Conservation (phyloP, 148 eudicot species). For the Spergularia marina region DNA sequence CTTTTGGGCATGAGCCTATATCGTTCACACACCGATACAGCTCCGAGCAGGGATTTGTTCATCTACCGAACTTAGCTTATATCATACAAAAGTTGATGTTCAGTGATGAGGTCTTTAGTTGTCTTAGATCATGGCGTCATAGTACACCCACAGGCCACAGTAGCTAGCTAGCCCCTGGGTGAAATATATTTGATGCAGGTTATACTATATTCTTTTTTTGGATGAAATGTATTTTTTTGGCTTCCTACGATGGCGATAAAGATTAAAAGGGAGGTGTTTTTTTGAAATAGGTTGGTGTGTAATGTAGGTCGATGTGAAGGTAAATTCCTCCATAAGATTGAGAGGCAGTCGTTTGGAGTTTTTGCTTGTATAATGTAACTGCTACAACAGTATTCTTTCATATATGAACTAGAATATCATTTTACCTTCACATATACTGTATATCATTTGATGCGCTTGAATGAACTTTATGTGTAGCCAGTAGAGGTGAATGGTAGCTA, state of each 20-base stretch:
- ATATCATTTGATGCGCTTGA: no score
- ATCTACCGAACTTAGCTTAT: neutral
- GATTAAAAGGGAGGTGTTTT: neutral
- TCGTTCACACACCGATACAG: neutral
- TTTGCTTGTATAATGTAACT: constrained; percentile 11
- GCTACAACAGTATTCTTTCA: constrained; percentile 7
- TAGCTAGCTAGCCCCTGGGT: constrained; percentile 11
- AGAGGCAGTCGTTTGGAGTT: neutral
- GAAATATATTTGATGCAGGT: constrained; percentile 18
- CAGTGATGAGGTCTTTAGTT: neutral
- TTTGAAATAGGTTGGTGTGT: constrained; percentile 10
- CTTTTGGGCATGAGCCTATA: neutral
- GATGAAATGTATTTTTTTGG: neutral
- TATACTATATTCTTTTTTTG: constrained; percentile 15
- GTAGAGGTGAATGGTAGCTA: no score
- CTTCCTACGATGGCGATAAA: neutral
- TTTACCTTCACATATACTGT: neutral
- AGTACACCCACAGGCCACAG: neutral
- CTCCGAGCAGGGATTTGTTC: neutral
- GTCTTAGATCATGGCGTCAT: constrained; percentile 7
- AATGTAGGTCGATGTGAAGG: constrained; percentile 23
- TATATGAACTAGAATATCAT: neutral
- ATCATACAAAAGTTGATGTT: neutral
- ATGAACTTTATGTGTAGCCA: no score
- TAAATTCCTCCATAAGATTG: constrained; percentile 9